Base-by-base conservation (phyloP, 1,139 yeast species). In the Yamadazyma oceani region DNA sequence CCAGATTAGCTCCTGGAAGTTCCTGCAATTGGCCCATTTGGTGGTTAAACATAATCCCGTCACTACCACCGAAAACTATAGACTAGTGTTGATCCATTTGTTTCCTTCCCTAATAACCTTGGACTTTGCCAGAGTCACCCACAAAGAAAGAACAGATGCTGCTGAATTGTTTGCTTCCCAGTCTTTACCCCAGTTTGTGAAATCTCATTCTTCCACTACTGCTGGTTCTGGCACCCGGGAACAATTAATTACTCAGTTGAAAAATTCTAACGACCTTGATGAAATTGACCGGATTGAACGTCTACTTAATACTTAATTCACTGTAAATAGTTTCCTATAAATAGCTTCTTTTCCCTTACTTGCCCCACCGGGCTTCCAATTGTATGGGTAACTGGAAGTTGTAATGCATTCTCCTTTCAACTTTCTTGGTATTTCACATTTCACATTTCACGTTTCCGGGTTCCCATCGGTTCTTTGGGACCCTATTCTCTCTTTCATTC, bases 271-370 rank as follows among this genome's bases (percentile, higher is more conserved):
- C 4, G 80, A 82, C 37, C 57, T 89, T 43, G 85, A 75, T 11
- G 96, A 89, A 48, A 83, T 89, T 11, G 87, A 83, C 45, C 63
- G 78, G 36, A 75, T 89, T 21, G 95, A 87, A 55, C 63, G 65
- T 24, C 66, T 73, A 2, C 57, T 78, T 38, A 59, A 57, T 31
- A 13, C 10, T 5, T 33, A 16, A 14, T 11, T 23, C 26, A 5
- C 5, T 19, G 5, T 19, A 19, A 19, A 6, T 19, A 19, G 21
- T 8, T 7, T 7, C 7, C 7, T 7, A 8, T 25, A 8, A 25
- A 25, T 25, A n/a, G 12, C 27, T 8, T n/a, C 6, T 8, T 8
- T 12, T 8, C 7, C 12, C 12, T n/a, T 6, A 25, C 11, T n/a
- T 25, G 27, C 7, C 8, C n/a, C 12, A 25, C n/a, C n/a, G n/a